A percentile compares a stretch with the other conserved stretches of the same genome.
These are phyloP conservation scores for Trifolium fragiferum DNA, from an alignment of 306 rosid species.

Conservation along the genomic window DNA sequence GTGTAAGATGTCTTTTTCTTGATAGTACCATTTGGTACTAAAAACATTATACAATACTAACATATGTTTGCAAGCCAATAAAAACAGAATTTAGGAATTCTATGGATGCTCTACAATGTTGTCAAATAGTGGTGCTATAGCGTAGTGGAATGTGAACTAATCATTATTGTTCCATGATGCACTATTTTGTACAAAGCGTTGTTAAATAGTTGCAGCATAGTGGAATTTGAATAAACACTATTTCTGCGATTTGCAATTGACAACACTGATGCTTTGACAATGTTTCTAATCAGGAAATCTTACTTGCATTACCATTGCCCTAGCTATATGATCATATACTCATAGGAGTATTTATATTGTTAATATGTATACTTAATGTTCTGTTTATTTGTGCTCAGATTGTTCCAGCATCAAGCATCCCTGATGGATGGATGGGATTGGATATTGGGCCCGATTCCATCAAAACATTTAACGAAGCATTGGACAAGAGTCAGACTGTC, in stretches of 20 bases:
- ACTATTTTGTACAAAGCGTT: neutral
- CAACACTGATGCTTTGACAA: neutral
- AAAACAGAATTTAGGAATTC: neutral
- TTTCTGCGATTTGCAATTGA: neutral
- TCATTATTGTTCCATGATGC: neutral
- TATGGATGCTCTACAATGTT: neutral
- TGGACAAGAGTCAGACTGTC: constrained; percentile 76
- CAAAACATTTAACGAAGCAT: constrained; percentile 68
- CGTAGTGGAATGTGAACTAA: neutral
- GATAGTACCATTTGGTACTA: no score
- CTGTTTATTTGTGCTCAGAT: constrained; percentile 49
- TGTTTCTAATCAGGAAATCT: constrained; percentile 7
- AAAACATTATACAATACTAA: neutral
- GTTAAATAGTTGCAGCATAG: neutral
- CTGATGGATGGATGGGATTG: constrained; percentile 99
- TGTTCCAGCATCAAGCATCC: constrained; percentile 84
- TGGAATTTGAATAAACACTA: neutral
- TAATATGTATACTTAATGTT: neutral
- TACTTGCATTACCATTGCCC: neutral
- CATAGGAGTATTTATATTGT: constrained; percentile 6
- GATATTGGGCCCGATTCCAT: constrained; percentile 95
- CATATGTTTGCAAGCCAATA: neutral
- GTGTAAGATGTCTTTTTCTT: no score
- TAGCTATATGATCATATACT: neutral
- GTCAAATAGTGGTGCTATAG: neutral